Percentiles rank a stretch among this genome's conserved stretches.
These are phyloP conservation scores for Fusarium dlaminii DNA, from an alignment of 2,329 filamentous ascomycete species.

Conservation along the genomic window DNA sequence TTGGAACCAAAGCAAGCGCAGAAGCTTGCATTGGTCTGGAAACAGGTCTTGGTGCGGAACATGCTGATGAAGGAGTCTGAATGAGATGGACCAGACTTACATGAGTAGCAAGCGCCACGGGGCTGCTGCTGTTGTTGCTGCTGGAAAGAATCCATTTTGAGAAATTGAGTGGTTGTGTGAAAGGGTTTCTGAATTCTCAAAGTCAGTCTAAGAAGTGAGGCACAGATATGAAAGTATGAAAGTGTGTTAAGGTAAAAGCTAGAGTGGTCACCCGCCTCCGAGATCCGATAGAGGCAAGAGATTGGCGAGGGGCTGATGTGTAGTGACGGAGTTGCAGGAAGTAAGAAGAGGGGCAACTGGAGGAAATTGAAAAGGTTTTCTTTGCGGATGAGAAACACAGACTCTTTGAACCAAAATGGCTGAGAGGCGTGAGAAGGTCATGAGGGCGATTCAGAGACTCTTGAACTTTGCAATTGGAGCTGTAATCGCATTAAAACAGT, in stretches of 20 bases:
- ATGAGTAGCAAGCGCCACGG: slow-evolving; percentile 62
- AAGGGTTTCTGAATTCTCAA: slow-evolving; percentile 18
- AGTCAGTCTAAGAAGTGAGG: slow-evolving; percentile 22
- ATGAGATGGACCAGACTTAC: slow-evolving; percentile 49
- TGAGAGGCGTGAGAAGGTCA: slow-evolving; percentile 3
- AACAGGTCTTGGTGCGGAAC: background rate
- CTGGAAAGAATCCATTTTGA: slow-evolving; percentile 54
- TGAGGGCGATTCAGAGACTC: background rate
- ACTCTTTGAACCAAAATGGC: slow-evolving; percentile 3
- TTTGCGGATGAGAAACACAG: background rate
- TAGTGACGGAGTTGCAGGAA: slow-evolving; percentile 25
- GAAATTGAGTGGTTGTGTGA: slow-evolving; percentile 14
- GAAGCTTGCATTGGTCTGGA: background rate
- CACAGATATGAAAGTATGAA: background rate
- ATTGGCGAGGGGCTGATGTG: slow-evolving; percentile 39
- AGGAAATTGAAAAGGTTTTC: slow-evolving; percentile 5
- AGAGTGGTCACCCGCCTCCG: slow-evolving; percentile 26
- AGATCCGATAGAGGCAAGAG: slow-evolving; percentile 43
- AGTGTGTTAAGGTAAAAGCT: slow-evolving; percentile 19
- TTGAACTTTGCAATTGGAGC: background rate
- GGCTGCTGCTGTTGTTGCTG: slow-evolving; percentile 35
- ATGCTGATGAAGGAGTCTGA: background rate
- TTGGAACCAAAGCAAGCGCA: background rate
- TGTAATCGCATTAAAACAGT: background rate
- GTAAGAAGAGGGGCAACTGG: slow-evolving; percentile 14